These are phyloP conservation scores for Fusarium sp. DNA, from an alignment of 2,329 filamentous ascomycete species.

Conservation along the genomic window DNA sequence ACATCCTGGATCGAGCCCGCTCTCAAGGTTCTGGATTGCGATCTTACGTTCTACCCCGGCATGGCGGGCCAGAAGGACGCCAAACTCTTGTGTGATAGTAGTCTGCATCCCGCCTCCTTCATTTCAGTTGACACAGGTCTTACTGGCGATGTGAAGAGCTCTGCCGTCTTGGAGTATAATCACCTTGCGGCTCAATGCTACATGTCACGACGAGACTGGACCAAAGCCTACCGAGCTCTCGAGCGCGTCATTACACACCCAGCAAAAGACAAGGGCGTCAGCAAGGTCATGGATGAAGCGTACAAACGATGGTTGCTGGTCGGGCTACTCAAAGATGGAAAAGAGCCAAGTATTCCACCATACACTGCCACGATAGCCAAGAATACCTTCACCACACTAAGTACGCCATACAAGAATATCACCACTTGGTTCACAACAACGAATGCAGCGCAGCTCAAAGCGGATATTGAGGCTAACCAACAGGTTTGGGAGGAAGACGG, in stretches of 20 bases:
- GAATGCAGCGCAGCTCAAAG: constrained; percentile 65
- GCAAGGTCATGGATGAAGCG: constrained; percentile 84
- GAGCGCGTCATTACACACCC: constrained; percentile 75
- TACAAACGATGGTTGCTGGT: constrained; percentile 92
- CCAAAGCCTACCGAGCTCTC: constrained; percentile 68
- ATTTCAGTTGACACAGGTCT: constrained; percentile 68
- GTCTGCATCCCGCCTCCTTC: constrained; percentile 61
- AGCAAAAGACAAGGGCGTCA: constrained; percentile 67
- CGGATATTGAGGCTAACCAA: constrained; percentile 67
- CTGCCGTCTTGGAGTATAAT: constrained; percentile 73
- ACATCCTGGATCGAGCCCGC: constrained; percentile 62
- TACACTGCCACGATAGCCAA: constrained; percentile 62
- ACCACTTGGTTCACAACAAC: constrained; percentile 71
- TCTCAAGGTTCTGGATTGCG: constrained; percentile 69
- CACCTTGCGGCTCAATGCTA: constrained; percentile 71
- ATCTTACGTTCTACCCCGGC: constrained; percentile 72
- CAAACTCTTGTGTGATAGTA: constrained; percentile 56
- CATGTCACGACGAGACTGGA: constrained; percentile 69
- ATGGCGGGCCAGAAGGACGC: constrained; percentile 49
- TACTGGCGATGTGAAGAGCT: constrained; percentile 60
- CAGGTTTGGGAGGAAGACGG: constrained; percentile 74
- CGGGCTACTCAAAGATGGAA: constrained; percentile 75
- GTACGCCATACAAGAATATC: constrained; percentile 76
- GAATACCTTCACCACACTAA: constrained; percentile 65
- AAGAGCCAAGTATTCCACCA: constrained; percentile 62